phyloP scores from a whole-genome alignment of 306 rosid species.

The Purshia tridentata region DNA sequence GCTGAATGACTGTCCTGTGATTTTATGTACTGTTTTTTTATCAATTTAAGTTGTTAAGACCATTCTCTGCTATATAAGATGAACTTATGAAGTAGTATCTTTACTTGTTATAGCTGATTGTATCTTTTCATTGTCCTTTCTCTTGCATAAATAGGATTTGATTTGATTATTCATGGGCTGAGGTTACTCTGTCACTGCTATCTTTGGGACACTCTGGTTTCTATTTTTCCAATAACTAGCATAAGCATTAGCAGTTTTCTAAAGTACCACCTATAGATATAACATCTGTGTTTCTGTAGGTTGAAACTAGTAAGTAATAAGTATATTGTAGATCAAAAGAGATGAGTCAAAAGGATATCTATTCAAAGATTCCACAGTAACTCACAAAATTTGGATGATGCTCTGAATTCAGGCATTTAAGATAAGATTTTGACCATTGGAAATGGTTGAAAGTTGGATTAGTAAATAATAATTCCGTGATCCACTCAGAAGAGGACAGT shows the following conservation, averaged over 20 bases:
- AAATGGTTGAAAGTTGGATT: too few relatives aligned
- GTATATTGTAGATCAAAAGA: not conserved
- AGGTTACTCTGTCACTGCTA: not conserved
- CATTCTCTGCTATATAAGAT: not conserved
- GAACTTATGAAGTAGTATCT: not conserved
- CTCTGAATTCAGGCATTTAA: too few relatives aligned
- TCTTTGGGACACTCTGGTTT: not conserved
- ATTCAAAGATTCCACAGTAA: too few relatives aligned
- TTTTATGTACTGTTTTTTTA: constrained; percentile 32
- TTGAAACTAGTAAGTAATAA: not conserved
- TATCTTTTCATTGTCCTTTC: not conserved
- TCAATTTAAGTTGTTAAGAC: constrained; percentile 23
- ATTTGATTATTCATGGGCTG: not conserved
- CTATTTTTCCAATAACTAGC: too few relatives aligned
- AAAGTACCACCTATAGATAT: not conserved
- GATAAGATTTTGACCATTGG: too few relatives aligned
- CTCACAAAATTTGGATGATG: too few relatives aligned
- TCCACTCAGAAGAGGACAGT: too few relatives aligned
- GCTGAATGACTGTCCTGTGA: constrained; percentile 17
- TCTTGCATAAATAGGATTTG: not conserved
- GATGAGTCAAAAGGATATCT: not conserved
- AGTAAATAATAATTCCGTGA: too few relatives aligned
- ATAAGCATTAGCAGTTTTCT: not conserved
- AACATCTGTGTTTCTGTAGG: not conserved
- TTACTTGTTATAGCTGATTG: not conserved